A percentile compares a stretch with the other conserved stretches of the same genome.
These are phyloP conservation scores for Mycosphaerella arachidis DNA, from an alignment of 2,329 filamentous ascomycete genomes.

Conservation along the genomic window DNA sequence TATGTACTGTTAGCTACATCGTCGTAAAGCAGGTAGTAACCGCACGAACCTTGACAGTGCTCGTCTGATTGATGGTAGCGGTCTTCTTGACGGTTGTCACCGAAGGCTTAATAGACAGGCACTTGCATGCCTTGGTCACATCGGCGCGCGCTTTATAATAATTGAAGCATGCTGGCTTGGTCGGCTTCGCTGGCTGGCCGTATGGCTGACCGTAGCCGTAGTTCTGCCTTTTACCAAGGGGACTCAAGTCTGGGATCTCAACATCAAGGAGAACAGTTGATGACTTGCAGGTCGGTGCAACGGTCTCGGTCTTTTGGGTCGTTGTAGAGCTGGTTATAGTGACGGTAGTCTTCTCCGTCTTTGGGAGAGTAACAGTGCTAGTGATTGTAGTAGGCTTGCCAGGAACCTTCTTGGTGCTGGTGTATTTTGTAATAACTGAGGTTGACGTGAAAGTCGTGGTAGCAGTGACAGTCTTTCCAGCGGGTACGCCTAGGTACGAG, in stretches of 20 bases:
- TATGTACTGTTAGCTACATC: background rate
- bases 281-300: background rate
- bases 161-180: background rate
- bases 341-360: background rate
- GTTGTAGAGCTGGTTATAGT: background rate
- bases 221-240: background rate
- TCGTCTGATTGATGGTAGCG: background rate
- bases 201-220: background rate
- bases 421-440: background rate
- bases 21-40: background rate
- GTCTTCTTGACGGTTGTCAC: background rate
- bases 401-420: background rate
- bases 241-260: too few relatives aligned
- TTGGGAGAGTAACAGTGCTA: background rate
- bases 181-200: background rate
- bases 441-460: background rate
- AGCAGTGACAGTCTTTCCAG: background rate
- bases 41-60: background rate
- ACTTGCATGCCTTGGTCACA: background rate
- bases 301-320: background rate
- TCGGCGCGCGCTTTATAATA: background rate
- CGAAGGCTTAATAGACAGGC: background rate
- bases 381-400: background rate
- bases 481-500: slow-evolving; percentile 5
- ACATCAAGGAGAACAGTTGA: background rate